Evolutionary conservation across 192 early-diverging fungal genomes (phyloP).

Genomic region (Phlyctochytrium bullatum): DNA sequence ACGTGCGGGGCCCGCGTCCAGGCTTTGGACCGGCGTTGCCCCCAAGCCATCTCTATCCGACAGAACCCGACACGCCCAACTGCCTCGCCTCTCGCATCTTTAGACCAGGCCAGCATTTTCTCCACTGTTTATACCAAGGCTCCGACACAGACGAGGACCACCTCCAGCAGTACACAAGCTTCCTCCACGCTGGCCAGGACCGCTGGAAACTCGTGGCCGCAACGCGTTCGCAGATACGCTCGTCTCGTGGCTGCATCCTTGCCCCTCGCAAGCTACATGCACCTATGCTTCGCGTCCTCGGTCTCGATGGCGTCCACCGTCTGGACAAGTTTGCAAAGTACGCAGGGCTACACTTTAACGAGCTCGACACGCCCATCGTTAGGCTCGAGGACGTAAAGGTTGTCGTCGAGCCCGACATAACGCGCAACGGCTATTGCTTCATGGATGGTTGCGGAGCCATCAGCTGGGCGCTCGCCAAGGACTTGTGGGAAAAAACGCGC

Average conservation of each 20-base stretch:
- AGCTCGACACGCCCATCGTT: constrained; percentile 3
- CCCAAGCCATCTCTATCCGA: no score
- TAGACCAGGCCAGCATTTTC: background rate
- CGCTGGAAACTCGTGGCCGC: constrained; percentile 2
- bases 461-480: background rate
- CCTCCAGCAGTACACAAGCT: constrained; percentile 1
- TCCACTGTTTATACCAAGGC: background rate
- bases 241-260: constrained; percentile 7
- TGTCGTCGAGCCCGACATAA: constrained; percentile 8
- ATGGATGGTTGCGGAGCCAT: constrained; percentile 31
- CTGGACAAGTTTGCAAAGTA: constrained; percentile 21
- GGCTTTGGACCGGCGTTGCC: no score
- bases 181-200: constrained; percentile 3
- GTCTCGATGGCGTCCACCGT: background rate
- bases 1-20: no score
- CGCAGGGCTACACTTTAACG: constrained; percentile 25
- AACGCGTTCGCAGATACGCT: background rate
- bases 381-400: constrained; percentile 11
- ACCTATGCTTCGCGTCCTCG: background rate
- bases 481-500: background rate
- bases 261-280: background rate
- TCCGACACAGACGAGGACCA: background rate
- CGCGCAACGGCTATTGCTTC: constrained; percentile 16
- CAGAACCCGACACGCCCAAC: no score
- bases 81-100: background rate